Conservation (phyloP, 2,329 filamentous ascomycete genomes). For the Annulohypoxylon truncatum region DNA sequence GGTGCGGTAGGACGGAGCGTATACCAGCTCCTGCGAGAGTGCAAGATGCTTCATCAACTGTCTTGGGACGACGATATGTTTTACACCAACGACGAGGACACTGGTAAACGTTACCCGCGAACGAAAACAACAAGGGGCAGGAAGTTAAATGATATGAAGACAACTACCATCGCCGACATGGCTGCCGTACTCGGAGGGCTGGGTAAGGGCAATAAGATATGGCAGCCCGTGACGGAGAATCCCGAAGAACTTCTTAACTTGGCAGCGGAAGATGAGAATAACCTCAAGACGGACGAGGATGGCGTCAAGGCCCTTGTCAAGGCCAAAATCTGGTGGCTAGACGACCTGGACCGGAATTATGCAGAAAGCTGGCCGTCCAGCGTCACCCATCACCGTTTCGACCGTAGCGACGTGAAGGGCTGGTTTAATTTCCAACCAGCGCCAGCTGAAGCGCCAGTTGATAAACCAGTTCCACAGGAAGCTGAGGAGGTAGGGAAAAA, state of each 20-base stretch:
- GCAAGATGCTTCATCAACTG: conserved; percentile 71
- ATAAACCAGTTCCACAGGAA: conserved; percentile 3
- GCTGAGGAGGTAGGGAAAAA: neutral
- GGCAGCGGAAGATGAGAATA: conserved; percentile 16
- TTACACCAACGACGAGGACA: conserved; percentile 51
- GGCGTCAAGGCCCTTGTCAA: conserved; percentile 49
- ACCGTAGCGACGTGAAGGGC: conserved; percentile 43
- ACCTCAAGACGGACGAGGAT: conserved; percentile 27
- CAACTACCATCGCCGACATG: conserved; percentile 72
- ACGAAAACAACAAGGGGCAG: conserved; percentile 60
- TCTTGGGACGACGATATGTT: conserved; percentile 65
- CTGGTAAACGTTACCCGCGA: conserved; percentile 38
- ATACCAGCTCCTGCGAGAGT: conserved; percentile 73
- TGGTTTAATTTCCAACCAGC: neutral
- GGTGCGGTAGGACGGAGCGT: conserved; percentile 68
- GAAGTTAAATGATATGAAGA: conserved; percentile 69
- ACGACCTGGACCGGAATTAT: conserved; percentile 60
- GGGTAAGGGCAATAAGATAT: conserved; percentile 64
- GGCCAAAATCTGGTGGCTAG: conserved; percentile 64
- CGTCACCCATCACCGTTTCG: conserved; percentile 61
- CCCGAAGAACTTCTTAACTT: conserved; percentile 24
- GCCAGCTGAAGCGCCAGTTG: conserved; percentile 22
- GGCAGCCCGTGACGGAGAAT: conserved; percentile 36
- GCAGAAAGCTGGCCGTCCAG: conserved; percentile 64
- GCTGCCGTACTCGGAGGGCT: conserved; percentile 66